Evolutionary conservation across 176 grass and related monocot genomes (phyloP), one percentile per base, ranked within the genome.

Genomic region (Leersia perrieri): DNA sequence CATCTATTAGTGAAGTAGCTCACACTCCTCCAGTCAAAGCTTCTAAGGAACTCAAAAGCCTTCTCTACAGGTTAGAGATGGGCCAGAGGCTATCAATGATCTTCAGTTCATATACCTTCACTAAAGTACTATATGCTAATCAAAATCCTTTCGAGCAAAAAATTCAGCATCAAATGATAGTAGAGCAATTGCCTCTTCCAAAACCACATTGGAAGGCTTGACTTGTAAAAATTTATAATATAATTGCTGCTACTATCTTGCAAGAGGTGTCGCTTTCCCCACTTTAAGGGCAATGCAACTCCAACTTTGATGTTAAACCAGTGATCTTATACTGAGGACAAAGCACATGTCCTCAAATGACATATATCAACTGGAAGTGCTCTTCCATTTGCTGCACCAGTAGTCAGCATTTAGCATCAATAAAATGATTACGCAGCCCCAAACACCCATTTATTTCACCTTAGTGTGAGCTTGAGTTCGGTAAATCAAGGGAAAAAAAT

Each of bases 401-500:
- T 63, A 77, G 63, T 85, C 66, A 77, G 39, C 78, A 45, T 60
- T 66, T 45, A 77, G 40, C 42, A 89, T 58, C 45, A 57, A 41
- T 29, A 89, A 80, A 57, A 66, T 58, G 67, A 82, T 82, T 60
- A 61, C 66, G 44, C 1, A 73, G 73, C 60, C 66, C 78, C 72
- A 65, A 72, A 45, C 22, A 18, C 35, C 64, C 73, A 60, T 82
- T 89, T 89, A 83, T 85, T 89, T 77, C 78, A 86, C 78, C 66
- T 77, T 82, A 86, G 71, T 78, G 26, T 34, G 40, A 78, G 15
- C 83, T 77, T 89, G 83, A 86, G 85, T 89, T 89, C 64, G 29
- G 44, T n/a, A 72, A 71, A 89, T 86, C 88, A 89, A 77, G 72
- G 88, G 77, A 89, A 89, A 77, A 66, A 77, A 89, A 82, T 32